Evolutionary conservation across 1,284 basidiomycete species (phyloP), one percentile per base, ranked within the genome.

Genomic region (Anthracocystis panici-leucophaei): DNA sequence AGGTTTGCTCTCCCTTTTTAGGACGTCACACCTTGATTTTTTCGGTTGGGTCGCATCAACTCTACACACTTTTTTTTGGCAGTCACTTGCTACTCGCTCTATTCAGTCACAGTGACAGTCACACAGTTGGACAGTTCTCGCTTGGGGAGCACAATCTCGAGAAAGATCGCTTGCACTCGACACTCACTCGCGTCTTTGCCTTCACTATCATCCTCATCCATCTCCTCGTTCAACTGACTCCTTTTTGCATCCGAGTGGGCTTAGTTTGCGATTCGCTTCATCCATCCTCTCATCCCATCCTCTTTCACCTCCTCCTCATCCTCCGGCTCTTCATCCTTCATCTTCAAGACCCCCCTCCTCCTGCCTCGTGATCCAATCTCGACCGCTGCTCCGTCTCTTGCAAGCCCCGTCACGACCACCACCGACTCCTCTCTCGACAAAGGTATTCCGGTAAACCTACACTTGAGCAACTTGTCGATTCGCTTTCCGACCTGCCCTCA

Each of bases 71-170:
- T 7, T 7, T 27, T 27, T 46, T 29, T 23, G 35, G 35, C 14
- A 14, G 35, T 16, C 35, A 38, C 35, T n/a, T 14, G 25, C 18
- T 18, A 10, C 38, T 40, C 5, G 40, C 21, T 31, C 44, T 16
- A 21, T 42, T 31, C 25, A 51, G 35, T 55, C 52, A 50, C 59
- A 49, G 25, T 23, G 35, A 38, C 35, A 38, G 14, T 16, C 14
- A 7, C n/a, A 38, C 35, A 38, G 35, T 49, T 45, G 56, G 57
- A 55, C 49, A 55, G 51, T 57, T 57, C 33, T 25, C 51, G 42
- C 44, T 50, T 40, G 46, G 45, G 31, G n/a, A 49, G n/a, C 27
- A 18, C 48, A 49, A 20, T 48, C 48, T 29, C 27, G 42, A 45
- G 29, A 7, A 49, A 9, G 8, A 21, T 45, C 42, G 27, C 46